Conservation (phyloP, 176 grass and related monocot species). For the Thinopyrum elongatum region DNA sequence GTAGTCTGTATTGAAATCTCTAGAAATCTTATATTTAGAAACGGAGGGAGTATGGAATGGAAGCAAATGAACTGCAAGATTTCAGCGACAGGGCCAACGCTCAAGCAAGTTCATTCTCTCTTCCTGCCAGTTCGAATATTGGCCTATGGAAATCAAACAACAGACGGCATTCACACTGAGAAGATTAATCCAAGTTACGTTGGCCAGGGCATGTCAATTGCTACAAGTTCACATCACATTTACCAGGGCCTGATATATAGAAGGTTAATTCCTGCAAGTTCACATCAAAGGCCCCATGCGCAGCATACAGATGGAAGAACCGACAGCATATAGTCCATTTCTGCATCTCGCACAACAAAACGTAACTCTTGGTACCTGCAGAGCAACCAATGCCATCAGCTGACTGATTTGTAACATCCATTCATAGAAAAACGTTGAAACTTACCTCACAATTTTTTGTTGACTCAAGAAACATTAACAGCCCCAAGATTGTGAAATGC, state of each 20-base stretch:
- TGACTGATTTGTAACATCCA: too few relatives aligned
- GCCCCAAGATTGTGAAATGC: too few relatives aligned
- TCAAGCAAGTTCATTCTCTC: not conserved
- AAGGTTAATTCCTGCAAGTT: too few relatives aligned
- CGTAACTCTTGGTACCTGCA: not conserved
- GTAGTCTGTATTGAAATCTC: too few relatives aligned
- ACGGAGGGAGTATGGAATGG: not conserved
- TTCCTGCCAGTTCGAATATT: not conserved
- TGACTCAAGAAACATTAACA: too few relatives aligned
- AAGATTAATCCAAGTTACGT: not conserved
- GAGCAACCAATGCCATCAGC: not conserved
- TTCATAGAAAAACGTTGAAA: too few relatives aligned
- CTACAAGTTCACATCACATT: too few relatives aligned
- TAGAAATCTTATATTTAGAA: too few relatives aligned
- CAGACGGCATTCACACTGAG: not conserved
- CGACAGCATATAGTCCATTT: not conserved
- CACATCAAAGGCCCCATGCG: too few relatives aligned
- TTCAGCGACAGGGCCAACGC: not conserved
- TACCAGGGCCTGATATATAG: too few relatives aligned
- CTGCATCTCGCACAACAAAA: not conserved
- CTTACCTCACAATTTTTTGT: too few relatives aligned
- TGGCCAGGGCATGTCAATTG: too few relatives aligned
- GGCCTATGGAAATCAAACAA: not conserved
- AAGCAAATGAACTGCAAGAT: not conserved
- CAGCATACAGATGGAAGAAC: not conserved